Base-by-base conservation (phyloP, 163 green algal species). In the Coccomyxa subellipsoidea region DNA sequence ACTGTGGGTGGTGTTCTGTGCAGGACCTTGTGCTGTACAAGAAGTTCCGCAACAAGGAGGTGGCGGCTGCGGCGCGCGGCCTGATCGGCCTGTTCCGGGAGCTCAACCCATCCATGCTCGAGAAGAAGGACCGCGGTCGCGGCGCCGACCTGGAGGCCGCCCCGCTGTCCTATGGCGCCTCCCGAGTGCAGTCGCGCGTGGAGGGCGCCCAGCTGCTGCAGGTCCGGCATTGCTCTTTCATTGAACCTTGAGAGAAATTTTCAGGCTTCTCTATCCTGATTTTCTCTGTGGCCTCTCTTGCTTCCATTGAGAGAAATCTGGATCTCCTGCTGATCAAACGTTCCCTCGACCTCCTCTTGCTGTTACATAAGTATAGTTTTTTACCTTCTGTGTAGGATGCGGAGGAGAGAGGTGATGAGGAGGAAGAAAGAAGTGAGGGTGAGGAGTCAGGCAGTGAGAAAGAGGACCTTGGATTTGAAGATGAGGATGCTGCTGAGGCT, bases 1-100 rank as follows among this genome's bases (percentile, higher is more conserved):
- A 18, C 47, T 23, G 2, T 59, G 47, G 15, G 15, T 59, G 47
- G 47, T 5, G 47, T 7, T n/a, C n/a, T 59, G 25, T 82, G 38
- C 88, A 93, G 82, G 96, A 99, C 82, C 89, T 99, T 77, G 89
- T 89, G 25, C 81, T 91, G 69, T 99, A 99, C 87, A 96, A 95
- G 83, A 97, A 96, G 82, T 94, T 89, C 82, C 84, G 90, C 31
- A 88, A 99, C 81, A 98, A 98, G 89, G 89, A 92, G 54, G 94
- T 98, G 37, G 87, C 89, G 38, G 90, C 85, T 23, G 93, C 96
- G 12, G 95, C 96, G 10, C 87, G 93, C 29, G 87, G 80, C 15
- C 89, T 99, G 15, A 94, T 99, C 59, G 79, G 80, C 8, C 85
- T 98, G 25, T 99, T 98, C 92, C 88, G 94, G 38, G 91, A 96